A percentile compares a stretch with the other conserved stretches of the same genome.
Conservation (phyloP, 495 filamentous ascomycete genomes). For the Apiosordaria backusii region DNA sequence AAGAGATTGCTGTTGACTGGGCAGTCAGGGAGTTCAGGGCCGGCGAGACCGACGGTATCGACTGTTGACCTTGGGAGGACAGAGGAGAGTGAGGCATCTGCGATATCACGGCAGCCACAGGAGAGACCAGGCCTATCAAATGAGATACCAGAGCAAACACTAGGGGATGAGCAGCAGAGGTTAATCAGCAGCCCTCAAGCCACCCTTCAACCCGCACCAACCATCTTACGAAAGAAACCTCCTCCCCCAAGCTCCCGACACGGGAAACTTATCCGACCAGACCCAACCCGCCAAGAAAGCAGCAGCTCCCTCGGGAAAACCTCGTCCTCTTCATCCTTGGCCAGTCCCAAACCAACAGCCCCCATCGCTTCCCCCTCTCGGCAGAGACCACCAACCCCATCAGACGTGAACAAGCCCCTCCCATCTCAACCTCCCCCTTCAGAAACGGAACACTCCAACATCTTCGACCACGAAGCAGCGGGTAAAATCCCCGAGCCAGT, state of each 20-base stretch:
- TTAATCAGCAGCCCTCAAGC: slow-evolving; percentile 20
- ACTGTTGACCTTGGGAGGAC: slow-evolving; percentile 40
- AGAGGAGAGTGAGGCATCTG: slow-evolving; percentile 39
- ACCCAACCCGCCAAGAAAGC: slow-evolving; percentile 7
- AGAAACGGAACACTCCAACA: slow-evolving; percentile 37
- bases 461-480: slow-evolving; percentile 45
- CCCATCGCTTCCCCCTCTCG: slow-evolving; percentile 11
- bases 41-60: slow-evolving; percentile 29
- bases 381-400: slow-evolving; percentile 23
- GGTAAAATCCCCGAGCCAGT: slow-evolving; percentile 42
- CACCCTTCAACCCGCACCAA: slow-evolving; percentile 18
- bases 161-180: slow-evolving; percentile 36
- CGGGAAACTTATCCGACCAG: slow-evolving; percentile 60
- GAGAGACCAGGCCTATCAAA: slow-evolving; percentile 49
- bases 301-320: neutral
- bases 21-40: slow-evolving; percentile 30
- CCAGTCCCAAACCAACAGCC: neutral
- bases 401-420: slow-evolving; percentile 51
- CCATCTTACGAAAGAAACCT: slow-evolving; percentile 35
- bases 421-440: slow-evolving; percentile 43
- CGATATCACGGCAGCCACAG: slow-evolving; percentile 31
- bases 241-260: slow-evolving; percentile 58
- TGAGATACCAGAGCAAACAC: slow-evolving; percentile 41
- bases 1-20: slow-evolving; percentile 59
- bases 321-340: slow-evolving; percentile 1